Evolutionary conservation across 106 monocot species (phyloP), one percentile per base, ranked within the genome.

Genomic region (Dendrobium officinale): DNA sequence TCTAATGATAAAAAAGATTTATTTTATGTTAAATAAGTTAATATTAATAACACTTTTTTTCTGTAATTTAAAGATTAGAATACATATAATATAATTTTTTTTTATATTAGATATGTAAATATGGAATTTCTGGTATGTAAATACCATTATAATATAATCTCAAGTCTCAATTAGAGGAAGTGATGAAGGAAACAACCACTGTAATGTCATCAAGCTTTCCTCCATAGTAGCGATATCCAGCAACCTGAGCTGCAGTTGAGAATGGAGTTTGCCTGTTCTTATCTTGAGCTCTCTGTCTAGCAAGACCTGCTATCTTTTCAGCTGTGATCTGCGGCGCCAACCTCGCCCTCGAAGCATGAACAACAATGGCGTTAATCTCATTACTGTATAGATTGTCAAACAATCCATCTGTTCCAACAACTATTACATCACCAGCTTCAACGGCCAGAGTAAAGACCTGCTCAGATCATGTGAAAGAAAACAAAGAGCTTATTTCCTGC

Each of bases 351-450:
- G 82, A 54, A 8, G 82, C 86, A 42, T 84, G 79, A 20, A 86
- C 81, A 15, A 86, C 89, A n/a, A 89, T 82, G 10, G 86, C 82
- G 11, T 74, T 78, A 16, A 89, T 74, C 49, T 86, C 89, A 42
- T 84, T 84, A 47, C 82, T 84, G 86, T 86, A 86, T 19, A 89
- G 67, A 47, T 89, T 89, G 68, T 89, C 89, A 80, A 89, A 89
- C 26, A 89, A 73, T 5, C 89, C 89, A 24, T 89, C 89, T 22
- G 89, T 84, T 74, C 89, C 86, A 42, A 84, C 86, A 40, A 86
- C 81, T 9, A 89, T 80, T n/a, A 86, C 82, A 67, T 89, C 89
- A 4, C 89, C 89, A 64, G 86, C 45, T 67, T 84, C 77, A 70
- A 89, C 89, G 15, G 86, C 84, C 31, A 86, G 77, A 45, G 75